A percentile compares a stretch with the other conserved stretches of the same genome.
phyloP scores from a whole-genome alignment of 495 filamentous ascomycete genomes.

The Margaritispora aquatica region DNA sequence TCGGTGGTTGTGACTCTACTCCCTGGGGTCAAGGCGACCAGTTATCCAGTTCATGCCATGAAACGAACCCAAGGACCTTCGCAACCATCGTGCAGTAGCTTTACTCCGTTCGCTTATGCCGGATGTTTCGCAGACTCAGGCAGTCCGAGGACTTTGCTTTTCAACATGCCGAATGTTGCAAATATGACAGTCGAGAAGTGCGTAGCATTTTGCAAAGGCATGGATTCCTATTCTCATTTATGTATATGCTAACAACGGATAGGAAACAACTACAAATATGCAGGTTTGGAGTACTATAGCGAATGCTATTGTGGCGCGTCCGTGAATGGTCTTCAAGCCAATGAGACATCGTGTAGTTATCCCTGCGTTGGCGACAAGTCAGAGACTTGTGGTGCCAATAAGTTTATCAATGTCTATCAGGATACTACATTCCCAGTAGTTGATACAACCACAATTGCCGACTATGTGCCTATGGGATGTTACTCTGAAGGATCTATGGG shows the following conservation, averaged over 20 bases:
- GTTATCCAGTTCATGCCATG: neutral
- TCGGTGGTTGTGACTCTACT: conserved; percentile 31
- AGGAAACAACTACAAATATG: conserved; percentile 45
- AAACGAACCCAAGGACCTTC: conserved; percentile 32
- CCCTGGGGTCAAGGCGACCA: conserved; percentile 28
- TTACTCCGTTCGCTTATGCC: conserved; percentile 43
- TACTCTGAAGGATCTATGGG: conserved; percentile 46
- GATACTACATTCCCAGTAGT: conserved; percentile 44
- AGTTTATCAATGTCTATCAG: conserved; percentile 41
- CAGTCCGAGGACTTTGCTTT: conserved; percentile 33
- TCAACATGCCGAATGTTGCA: conserved; percentile 25
- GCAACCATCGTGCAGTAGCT: conserved; percentile 31
- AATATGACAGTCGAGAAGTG: conserved; percentile 47
- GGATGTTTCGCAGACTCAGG: conserved; percentile 41
- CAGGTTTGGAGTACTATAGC: conserved; percentile 48
- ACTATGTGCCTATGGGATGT: conserved; percentile 48
- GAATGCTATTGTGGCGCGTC: conserved; percentile 48
- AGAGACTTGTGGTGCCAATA: conserved; percentile 42
- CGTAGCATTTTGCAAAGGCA: conserved; percentile 45
- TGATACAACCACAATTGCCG: conserved; percentile 31
- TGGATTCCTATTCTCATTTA: neutral
- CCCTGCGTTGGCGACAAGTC: conserved; percentile 39
- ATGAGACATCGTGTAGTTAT: conserved; percentile 35
- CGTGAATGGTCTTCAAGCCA: conserved; percentile 27
- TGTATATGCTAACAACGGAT: neutral